Conservation (phyloP, 306 rosid species). For the Calophaca sinica region DNA sequence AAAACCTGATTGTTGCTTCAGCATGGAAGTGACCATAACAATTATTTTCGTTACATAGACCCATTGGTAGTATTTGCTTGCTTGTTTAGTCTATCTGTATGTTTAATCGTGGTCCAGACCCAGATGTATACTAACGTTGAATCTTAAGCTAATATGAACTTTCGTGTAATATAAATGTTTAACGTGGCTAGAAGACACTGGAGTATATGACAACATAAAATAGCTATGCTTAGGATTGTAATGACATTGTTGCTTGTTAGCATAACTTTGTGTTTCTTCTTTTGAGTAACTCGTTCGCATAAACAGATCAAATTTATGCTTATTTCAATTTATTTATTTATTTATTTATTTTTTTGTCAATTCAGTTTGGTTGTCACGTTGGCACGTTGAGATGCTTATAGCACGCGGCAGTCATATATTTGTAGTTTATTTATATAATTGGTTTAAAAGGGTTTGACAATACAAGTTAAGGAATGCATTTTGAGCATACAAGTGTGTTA, state of each 20-base stretch:
- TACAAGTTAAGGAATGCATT: no score
- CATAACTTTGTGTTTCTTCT: not conserved
- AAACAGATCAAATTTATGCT: no score
- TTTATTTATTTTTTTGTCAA: no score
- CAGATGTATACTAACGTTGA: constrained; percentile 44
- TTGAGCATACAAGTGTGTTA: no score
- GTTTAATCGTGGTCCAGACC: constrained; percentile 47
- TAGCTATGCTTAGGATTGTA: constrained; percentile 31
- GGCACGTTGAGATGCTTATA: no score
- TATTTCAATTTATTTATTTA: no score
- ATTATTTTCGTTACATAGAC: constrained; percentile 24
- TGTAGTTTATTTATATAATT: no score
- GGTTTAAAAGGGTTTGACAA: no score
- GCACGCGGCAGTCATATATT: no score
- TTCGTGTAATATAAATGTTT: constrained; percentile 12
- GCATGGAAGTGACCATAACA: constrained; percentile 75
- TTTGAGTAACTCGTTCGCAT: not conserved
- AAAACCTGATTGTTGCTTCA: constrained; percentile 85
- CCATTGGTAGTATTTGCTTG: constrained; percentile 41
- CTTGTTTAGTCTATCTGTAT: constrained; percentile 47
- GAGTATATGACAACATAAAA: constrained; percentile 3
- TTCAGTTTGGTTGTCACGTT: no score
- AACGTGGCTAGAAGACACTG: not conserved
- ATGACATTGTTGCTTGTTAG: constrained; percentile 12
- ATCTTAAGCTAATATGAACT: constrained; percentile 41